Conservation (phyloP, 148 eudicot genomes). For the Pharnaceum exiguum region DNA sequence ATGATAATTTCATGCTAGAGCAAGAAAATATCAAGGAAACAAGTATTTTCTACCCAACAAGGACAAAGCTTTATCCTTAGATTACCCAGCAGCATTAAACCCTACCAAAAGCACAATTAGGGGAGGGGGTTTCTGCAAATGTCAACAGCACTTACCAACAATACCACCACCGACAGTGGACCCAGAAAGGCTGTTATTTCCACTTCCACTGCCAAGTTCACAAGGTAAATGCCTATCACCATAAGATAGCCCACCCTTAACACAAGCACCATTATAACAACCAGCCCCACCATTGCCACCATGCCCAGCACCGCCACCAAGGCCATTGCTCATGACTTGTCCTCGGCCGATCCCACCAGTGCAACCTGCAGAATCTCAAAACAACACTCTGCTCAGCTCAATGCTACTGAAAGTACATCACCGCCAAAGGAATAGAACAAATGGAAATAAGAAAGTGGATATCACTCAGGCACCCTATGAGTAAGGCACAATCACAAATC, state of each 20-base stretch:
- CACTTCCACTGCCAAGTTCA: slow-evolving; percentile 99
- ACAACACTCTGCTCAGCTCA: neutral
- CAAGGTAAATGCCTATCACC: slow-evolving; percentile 80
- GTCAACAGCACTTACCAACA: slow-evolving; percentile 46
- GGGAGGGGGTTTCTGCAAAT: neutral
- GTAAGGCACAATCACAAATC: slow-evolving; percentile 2
- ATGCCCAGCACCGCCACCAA: slow-evolving; percentile 92
- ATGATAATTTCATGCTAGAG: too few relatives aligned
- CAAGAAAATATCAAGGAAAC: too few relatives aligned
- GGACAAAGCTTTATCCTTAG: too few relatives aligned
- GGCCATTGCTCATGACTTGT: slow-evolving; percentile 48
- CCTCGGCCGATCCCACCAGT: slow-evolving; percentile 79
- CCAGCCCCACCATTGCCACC: slow-evolving; percentile 93
- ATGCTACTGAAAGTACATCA: neutral
- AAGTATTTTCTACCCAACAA: too few relatives aligned
- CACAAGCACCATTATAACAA: slow-evolving; percentile 53
- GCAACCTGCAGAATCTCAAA: slow-evolving; percentile 58
- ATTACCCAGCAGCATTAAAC: neutral
- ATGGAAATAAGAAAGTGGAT: neutral
- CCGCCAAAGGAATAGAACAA: neutral
- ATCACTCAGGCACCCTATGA: neutral
- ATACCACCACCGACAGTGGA: slow-evolving; percentile 86
- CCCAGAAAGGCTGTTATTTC: slow-evolving; percentile 56
- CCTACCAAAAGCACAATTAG: neutral
- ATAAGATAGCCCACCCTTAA: slow-evolving; percentile 76